A percentile compares a stretch with the other conserved stretches of the same genome.
Evolutionary conservation across 2,329 filamentous ascomycete species (phyloP).

Genomic region (Paraphaeosphaeria minitans): DNA sequence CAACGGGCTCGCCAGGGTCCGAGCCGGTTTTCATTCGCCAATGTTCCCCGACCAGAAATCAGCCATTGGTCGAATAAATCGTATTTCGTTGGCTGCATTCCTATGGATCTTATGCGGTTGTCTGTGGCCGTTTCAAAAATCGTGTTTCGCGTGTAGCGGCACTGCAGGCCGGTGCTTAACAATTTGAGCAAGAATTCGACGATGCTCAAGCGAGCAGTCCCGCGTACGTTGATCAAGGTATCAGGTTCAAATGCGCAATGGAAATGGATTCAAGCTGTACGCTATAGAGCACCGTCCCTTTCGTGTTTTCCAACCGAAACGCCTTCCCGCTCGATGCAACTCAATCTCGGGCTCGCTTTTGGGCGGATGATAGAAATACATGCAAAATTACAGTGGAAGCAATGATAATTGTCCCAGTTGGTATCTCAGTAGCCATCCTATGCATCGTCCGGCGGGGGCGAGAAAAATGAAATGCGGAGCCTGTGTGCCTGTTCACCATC

Average conservation of each 20-base stretch:
- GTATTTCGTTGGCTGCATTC: background rate
- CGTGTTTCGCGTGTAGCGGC: background rate
- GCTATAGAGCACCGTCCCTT: constrained; percentile 16
- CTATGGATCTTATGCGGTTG: background rate
- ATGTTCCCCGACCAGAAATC: background rate
- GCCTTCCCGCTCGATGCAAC: constrained; percentile 37
- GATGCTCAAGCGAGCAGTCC: background rate
- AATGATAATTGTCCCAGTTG: constrained; percentile 22
- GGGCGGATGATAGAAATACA: constrained; percentile 44
- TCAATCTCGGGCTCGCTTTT: constrained; percentile 29
- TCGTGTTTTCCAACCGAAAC: constrained; percentile 25
- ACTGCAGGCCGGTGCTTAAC: background rate
- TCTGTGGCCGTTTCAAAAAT: background rate
- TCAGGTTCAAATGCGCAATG: background rate
- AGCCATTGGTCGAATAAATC: background rate
- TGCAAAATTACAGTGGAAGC: constrained; percentile 35
- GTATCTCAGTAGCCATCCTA: constrained; percentile 20
- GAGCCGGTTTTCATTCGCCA: constrained; percentile 1
- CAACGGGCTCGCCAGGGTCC: background rate
- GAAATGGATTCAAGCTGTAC: constrained; percentile 13
- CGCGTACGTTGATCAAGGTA: background rate
- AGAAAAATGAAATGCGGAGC: constrained; percentile 48
- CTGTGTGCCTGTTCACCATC: constrained; percentile 41
- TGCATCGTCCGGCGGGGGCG: constrained; percentile 44
- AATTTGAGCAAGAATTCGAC: background rate